Conservation (phyloP, 768 basidiomycete species). For the Rickenella mellea region DNA sequence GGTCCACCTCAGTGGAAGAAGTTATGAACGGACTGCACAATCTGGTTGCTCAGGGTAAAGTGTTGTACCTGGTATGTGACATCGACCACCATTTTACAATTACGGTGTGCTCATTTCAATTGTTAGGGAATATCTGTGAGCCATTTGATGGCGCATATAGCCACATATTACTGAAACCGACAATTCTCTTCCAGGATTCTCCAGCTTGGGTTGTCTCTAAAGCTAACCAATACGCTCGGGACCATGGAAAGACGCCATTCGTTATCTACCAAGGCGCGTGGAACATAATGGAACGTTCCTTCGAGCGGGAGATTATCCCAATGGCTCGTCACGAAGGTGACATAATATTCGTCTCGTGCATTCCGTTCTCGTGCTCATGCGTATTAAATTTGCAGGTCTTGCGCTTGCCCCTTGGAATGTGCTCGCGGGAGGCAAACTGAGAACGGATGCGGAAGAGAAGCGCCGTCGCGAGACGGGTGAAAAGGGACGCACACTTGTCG, state of each 20-base stretch:
- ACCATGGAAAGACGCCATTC: conserved; percentile 41
- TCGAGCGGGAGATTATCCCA: conserved; percentile 47
- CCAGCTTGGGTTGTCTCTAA: conserved; percentile 41
- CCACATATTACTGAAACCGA: no score
- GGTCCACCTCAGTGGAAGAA: conserved; percentile 33
- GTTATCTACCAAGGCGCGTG: conserved; percentile 42
- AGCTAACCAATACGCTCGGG: conserved; percentile 41
- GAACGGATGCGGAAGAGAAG: conserved; percentile 21
- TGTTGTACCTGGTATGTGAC: conserved; percentile 31
- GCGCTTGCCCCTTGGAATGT: conserved; percentile 30
- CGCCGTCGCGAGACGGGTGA: conserved; percentile 21
- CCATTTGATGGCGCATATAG: neutral
- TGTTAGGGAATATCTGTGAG: conserved; percentile 5
- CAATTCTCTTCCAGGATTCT: no score
- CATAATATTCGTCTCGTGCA: neutral
- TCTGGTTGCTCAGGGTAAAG: conserved; percentile 41
- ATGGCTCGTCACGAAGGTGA: conserved; percentile 22
- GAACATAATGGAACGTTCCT: conserved; percentile 33
- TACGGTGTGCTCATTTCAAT: conserved; percentile 9
- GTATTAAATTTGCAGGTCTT: conserved; percentile 11
- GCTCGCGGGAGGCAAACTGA: conserved; percentile 24
- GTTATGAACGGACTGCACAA: conserved; percentile 40
- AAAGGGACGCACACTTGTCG: conserved; percentile 10
- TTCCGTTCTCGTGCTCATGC: neutral
- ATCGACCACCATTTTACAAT: no score